These are phyloP conservation scores for Oryza meridionalis DNA, from an alignment of 176 grass and related monocot species.

Conservation along the genomic window DNA sequence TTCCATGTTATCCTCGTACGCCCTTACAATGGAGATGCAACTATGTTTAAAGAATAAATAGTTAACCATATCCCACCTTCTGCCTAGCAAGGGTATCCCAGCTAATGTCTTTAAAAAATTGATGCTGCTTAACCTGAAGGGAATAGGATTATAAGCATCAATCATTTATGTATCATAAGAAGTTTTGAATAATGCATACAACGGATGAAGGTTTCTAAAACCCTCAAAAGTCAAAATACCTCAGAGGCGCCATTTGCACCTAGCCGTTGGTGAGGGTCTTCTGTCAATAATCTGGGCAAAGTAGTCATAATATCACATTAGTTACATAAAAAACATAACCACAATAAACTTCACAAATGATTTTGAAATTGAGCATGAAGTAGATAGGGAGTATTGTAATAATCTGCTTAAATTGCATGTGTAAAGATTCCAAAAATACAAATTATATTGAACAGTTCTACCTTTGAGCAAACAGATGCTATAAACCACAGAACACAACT, in stretches of 20 bases:
- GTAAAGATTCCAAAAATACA: constrained; percentile 23
- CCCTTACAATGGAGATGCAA: constrained; percentile 29
- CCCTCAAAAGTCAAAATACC: constrained; percentile 55
- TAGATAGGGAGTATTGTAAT: constrained; percentile 29
- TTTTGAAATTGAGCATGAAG: constrained; percentile 31
- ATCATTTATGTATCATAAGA: constrained; percentile 34
- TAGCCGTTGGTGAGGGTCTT: constrained; percentile 96
- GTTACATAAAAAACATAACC: constrained; percentile 19
- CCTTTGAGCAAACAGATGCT: background rate
- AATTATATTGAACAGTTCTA: constrained; percentile 22
- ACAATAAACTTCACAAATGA: constrained; percentile 34
- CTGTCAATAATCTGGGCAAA: constrained; percentile 85
- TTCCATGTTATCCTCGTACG: constrained; percentile 37
- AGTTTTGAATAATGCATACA: constrained; percentile 39
- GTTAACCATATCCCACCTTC: constrained; percentile 70
- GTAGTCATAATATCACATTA: constrained; percentile 26
- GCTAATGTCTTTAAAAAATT: constrained; percentile 95
- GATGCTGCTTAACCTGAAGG: constrained; percentile 89
- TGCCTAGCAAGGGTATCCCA: constrained; percentile 97
- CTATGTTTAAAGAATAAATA: constrained; percentile 20
- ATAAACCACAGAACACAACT: constrained; percentile 23
- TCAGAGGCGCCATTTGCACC: constrained; percentile 92
- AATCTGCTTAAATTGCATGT: constrained; percentile 17
- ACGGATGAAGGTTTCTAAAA: constrained; percentile 39
- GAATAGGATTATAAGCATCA: constrained; percentile 42